These are phyloP conservation scores for Zelopaecilomyces penicillatus DNA, from an alignment of 2,329 filamentous ascomycete species.

Conservation along the genomic window DNA sequence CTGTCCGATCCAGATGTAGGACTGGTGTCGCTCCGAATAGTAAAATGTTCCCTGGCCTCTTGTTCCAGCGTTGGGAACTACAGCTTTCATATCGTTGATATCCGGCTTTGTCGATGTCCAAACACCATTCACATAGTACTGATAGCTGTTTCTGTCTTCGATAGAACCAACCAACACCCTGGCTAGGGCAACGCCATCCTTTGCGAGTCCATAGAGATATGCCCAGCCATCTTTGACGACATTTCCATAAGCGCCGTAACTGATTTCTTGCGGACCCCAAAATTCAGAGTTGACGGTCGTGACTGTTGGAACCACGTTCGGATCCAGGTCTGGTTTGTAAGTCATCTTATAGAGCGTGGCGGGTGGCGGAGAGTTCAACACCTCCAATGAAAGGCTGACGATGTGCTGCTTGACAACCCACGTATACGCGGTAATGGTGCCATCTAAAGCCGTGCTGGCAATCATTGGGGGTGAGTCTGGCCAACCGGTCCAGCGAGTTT, in stretches of 20 bases:
- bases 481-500: constrained; percentile 10
- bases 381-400: not conserved
- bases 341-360: constrained; percentile 11
- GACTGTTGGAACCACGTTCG: constrained; percentile 9
- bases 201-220: constrained; percentile 13
- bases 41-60: constrained; percentile 16
- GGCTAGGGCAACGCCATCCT: constrained; percentile 12
- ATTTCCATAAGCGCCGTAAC: constrained; percentile 12
- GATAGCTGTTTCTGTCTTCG: constrained; percentile 12
- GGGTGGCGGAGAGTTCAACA: constrained; percentile 3
- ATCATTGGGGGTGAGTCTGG: constrained; percentile 13
- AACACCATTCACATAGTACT: constrained; percentile 12
- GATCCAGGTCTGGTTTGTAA: constrained; percentile 8
- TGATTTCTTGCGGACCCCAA: constrained; percentile 10
- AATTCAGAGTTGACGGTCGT: constrained; percentile 7
- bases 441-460: constrained; percentile 2
- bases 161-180: constrained; percentile 10
- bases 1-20: constrained; percentile 17
- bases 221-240: constrained; percentile 11
- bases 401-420: constrained; percentile 8
- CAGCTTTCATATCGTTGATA: constrained; percentile 8
- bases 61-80: constrained; percentile 13
- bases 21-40: constrained; percentile 12
- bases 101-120: constrained; percentile 11
- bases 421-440: constrained; percentile 11